phyloP scores from a whole-genome alignment of 2,329 filamentous ascomycete species.

The Davidsoniella neocaledoniae region DNA sequence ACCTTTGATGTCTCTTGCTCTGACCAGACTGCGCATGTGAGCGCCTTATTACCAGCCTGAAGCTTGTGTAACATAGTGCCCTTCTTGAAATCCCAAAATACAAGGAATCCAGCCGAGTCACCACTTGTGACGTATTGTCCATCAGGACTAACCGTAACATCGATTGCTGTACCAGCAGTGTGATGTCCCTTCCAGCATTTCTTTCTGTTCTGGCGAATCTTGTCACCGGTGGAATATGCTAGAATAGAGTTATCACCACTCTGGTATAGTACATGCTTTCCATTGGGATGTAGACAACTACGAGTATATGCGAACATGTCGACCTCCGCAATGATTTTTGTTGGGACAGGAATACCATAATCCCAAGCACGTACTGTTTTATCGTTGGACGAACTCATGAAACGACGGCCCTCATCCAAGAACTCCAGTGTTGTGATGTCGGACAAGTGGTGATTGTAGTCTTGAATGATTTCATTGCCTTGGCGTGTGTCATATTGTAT shows the following conservation, averaged over 20 bases:
- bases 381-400: constrained; percentile 96
- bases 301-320: constrained; percentile 96
- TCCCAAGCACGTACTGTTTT: constrained; percentile 95
- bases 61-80: constrained; percentile 99
- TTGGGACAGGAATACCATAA: constrained; percentile 93
- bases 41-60: constrained; percentile 61
- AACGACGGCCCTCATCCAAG: constrained; percentile 82
- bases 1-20: constrained; percentile 95
- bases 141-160: constrained; percentile 75
- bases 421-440: constrained; percentile 96
- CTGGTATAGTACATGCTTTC: constrained; percentile 91
- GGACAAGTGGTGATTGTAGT: constrained; percentile 97
- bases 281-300: constrained; percentile 65
- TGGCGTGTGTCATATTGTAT: constrained; percentile 85
- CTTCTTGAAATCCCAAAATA: constrained; percentile 99
- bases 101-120: constrained; percentile 76
- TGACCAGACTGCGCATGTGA: constrained; percentile 88
- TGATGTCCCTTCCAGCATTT: constrained; percentile 95
- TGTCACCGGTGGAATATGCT: constrained; percentile 85
- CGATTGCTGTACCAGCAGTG: constrained; percentile 83
- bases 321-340: constrained; percentile 94
- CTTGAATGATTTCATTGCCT: constrained; percentile 65
- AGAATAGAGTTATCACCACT: constrained; percentile 91
- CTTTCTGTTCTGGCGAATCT: constrained; percentile 93
- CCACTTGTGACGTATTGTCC: constrained; percentile 80